A percentile compares a stretch with the other conserved stretches of the same genome.
phyloP scores from a whole-genome alignment of 176 grass and related monocot species.

The Dendrocalamus sinicus region DNA sequence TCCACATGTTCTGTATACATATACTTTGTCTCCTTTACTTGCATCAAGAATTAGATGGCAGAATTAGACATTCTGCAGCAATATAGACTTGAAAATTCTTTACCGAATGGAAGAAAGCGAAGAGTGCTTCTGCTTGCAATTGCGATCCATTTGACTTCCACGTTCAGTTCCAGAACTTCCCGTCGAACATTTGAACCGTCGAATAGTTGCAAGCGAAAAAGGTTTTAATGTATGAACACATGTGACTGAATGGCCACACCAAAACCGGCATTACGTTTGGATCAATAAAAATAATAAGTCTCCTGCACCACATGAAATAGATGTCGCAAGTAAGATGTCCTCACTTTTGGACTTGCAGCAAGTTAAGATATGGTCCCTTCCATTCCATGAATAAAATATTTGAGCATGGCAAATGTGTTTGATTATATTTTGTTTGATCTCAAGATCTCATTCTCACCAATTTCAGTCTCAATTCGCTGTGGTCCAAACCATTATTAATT shows the following conservation, averaged over 20 bases:
- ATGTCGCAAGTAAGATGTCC: background rate
- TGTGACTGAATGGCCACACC: background rate
- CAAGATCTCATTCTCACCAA: background rate
- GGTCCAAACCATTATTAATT: slow-evolving; percentile 2
- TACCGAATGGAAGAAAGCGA: background rate
- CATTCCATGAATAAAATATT: background rate
- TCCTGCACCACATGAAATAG: background rate
- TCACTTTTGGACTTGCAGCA: background rate
- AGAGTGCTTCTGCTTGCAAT: too few species aligned
- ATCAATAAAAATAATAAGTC: background rate
- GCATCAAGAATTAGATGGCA: background rate
- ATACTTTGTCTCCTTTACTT: background rate
- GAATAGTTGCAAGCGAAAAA: background rate
- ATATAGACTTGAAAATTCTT: background rate
- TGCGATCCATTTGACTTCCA: background rate
- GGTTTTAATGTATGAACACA: background rate
- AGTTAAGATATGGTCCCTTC: background rate
- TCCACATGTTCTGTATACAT: too few species aligned
- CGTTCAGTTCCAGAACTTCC: slow-evolving; percentile 17
- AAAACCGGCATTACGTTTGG: background rate
- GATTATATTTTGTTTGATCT: background rate
- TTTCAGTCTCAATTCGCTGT: background rate
- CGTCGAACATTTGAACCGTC: background rate
- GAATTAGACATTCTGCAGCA: background rate
- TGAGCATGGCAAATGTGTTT: slow-evolving; percentile 34